A percentile compares a stretch with the other conserved stretches of the same genome.
These are phyloP conservation scores for Talaromyces stipitatus DNA, from an alignment of 495 filamentous ascomycete species.

Conservation along the genomic window DNA sequence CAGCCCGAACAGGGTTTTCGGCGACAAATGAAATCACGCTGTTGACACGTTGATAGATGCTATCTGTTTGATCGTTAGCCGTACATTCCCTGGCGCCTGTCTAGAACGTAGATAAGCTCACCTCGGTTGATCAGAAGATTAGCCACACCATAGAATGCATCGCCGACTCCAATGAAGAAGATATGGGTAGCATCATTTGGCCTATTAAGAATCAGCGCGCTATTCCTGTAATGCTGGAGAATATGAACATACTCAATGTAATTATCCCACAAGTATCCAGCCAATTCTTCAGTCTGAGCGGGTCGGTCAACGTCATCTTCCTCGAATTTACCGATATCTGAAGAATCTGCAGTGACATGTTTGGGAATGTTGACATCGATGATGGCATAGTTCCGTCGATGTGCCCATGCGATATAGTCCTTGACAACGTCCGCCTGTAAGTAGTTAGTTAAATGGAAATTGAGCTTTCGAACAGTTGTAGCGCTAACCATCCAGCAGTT, in stretches of 20 bases:
- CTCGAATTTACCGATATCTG: constrained; percentile 23
- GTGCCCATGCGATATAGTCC: constrained; percentile 77
- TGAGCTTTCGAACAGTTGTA: neutral
- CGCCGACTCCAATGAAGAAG: constrained; percentile 77
- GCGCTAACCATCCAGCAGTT: constrained; percentile 76
- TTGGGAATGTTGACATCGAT: constrained; percentile 87
- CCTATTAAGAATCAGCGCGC: constrained; percentile 21
- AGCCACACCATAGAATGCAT: constrained; percentile 61
- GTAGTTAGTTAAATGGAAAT: constrained; percentile 27
- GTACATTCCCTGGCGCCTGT: constrained; percentile 26
- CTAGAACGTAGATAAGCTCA: constrained; percentile 18
- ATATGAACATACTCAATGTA: constrained; percentile 62
- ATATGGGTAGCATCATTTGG: constrained; percentile 60
- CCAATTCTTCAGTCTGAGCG: constrained; percentile 61
- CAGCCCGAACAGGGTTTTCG: constrained; percentile 44
- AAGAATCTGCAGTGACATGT: constrained; percentile 42
- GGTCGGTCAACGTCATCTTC: constrained; percentile 35
- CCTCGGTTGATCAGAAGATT: constrained; percentile 62
- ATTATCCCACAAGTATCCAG: constrained; percentile 92
- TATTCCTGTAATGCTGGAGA: neutral
- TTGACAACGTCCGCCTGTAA: constrained; percentile 67
- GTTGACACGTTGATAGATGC: constrained; percentile 43
- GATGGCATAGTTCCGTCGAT: constrained; percentile 63
- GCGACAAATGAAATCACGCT: constrained; percentile 49
- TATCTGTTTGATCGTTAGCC: constrained; percentile 23